phyloP scores from a whole-genome alignment of 768 basidiomycete genomes.

The Pleurotus sapidus region DNA sequence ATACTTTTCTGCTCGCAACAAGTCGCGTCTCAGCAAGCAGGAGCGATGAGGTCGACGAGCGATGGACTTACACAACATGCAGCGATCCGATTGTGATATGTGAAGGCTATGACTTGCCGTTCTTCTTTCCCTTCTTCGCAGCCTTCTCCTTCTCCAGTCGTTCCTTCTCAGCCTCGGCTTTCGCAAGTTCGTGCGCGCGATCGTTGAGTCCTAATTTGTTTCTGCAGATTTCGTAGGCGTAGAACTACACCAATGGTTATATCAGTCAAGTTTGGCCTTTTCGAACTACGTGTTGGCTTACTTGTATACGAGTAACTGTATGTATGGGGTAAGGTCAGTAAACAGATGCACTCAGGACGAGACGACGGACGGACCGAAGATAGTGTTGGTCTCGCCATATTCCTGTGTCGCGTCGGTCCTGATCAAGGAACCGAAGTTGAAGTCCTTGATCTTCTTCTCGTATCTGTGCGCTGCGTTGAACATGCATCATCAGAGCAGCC shows the following conservation, averaged over 20 bases:
- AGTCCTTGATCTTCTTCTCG: conserved; percentile 87
- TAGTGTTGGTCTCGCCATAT: conserved; percentile 90
- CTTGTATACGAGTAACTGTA: conserved; percentile 70
- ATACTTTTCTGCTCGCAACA: background rate
- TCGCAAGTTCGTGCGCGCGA: conserved; percentile 76
- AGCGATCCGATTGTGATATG: too few species aligned
- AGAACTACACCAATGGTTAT: conserved; percentile 59
- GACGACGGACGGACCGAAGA: conserved; percentile 65
- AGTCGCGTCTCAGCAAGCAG: too few species aligned
- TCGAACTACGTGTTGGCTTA: conserved; percentile 23
- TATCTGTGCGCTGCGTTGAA: conserved; percentile 46
- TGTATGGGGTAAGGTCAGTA: background rate
- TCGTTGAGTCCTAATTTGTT: conserved; percentile 92
- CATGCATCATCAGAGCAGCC: background rate
- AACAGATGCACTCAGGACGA: background rate
- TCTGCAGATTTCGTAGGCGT: conserved; percentile 79
- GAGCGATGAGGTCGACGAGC: too few species aligned
- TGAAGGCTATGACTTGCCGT: conserved; percentile 4
- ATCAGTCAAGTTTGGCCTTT: conserved; percentile 10
- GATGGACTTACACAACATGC: too few species aligned
- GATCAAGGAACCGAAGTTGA: conserved; percentile 96
- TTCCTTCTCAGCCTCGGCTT: conserved; percentile 65
- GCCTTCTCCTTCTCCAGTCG: conserved; percentile 54
- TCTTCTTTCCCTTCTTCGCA: conserved; percentile 15
- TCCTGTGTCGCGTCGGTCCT: conserved; percentile 75